Percentiles rank a stretch among this genome's conserved stretches.
Evolutionary conservation across 805 yeast genomes (phyloP).

Genomic region (Pichia paraexigua): DNA sequence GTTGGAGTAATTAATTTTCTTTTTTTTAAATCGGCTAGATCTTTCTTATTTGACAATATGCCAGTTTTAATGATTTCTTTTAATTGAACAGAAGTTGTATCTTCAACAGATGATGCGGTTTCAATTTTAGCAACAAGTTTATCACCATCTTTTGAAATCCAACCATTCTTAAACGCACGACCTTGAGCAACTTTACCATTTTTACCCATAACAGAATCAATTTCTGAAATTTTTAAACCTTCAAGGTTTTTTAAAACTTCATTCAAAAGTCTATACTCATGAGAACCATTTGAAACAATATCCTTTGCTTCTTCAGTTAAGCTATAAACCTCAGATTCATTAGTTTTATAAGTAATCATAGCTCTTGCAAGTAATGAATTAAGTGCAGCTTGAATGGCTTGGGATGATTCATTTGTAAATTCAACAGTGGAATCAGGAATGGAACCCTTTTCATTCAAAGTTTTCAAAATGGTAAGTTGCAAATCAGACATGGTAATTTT

Average conservation of each 20-base stretch:
- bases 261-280: conserved; percentile 72
- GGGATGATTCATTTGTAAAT: conserved; percentile 60
- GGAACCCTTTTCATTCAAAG: conserved; percentile 52
- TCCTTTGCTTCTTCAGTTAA: conserved; percentile 78
- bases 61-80: conserved; percentile 50
- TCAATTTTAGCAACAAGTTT: conserved; percentile 56
- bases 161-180: conserved; percentile 93
- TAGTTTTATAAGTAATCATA: conserved; percentile 66
- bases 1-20: conserved; percentile 73
- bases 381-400: conserved; percentile 70
- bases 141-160: conserved; percentile 88
- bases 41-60: conserved; percentile 48
- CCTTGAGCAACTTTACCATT: conserved; percentile 93
- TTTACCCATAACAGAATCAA: conserved; percentile 61
- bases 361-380: conserved; percentile 77
- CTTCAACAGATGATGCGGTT: conserved; percentile 44
- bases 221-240: conserved; percentile 76
- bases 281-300: conserved; percentile 75
- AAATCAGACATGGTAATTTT: conserved; percentile 52
- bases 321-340: conserved; percentile 69
- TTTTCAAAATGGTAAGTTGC: conserved; percentile 55
- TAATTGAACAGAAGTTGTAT: conserved; percentile 59
- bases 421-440: conserved; percentile 62
- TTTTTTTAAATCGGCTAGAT: conserved; percentile 80
- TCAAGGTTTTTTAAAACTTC: conserved; percentile 69